Base-by-base conservation (phyloP, 2,329 filamentous ascomycete genomes). In the Aspergillaceae sp. region DNA sequence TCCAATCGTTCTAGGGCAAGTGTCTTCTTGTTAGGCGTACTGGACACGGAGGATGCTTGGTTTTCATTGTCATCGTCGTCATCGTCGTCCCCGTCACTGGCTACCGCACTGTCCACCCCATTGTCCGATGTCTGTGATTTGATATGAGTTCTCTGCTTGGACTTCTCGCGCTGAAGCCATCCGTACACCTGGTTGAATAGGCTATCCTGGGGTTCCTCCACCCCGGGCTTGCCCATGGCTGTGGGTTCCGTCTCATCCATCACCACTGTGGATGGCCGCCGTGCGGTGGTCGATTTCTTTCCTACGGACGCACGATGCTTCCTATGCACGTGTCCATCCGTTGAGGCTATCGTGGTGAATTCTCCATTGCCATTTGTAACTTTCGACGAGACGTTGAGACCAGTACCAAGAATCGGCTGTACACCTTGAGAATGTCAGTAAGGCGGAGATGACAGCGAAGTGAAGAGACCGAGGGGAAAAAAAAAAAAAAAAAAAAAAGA, bases 141-240 rank as follows among this genome's bases (percentile, higher is more conserved):
- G 30, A 6, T 6, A 43, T 75, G 74, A 7, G 74, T 67, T 35
- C 77, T 75, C 56, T 81, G 80, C 64, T 84, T 86, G 30, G 74
- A 69, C 60, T 83, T 85, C 67, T 96, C 89, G 42, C 83, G 79
- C 56, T 90, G 81, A 35, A 96, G 71, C 91, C 91, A 97, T 53
- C 87, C 81, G 28, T 79, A 76, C 9, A 96, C 82, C 60, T 94
- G 87, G 19, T 82, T 75, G 29, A 92, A 68, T 5, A 94, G 60
- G 40, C 51, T 56, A 41, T 60, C 51, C 35, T 67, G 65, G 26
- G 56, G 42, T 42, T 65, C 63, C n/a, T 64, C 61, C 4, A 65
- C 50, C 43, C 51, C 51, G 11, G 51, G 44, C 38, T 54, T 61
- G 19, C 19, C 19, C 19, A 19, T 19, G 19, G 19, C 19, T 19